Percentiles rank a stretch among this genome's conserved stretches.
These are phyloP conservation scores for Bauhinia variegata DNA, from an alignment of 306 rosid genomes.

Conservation along the genomic window DNA sequence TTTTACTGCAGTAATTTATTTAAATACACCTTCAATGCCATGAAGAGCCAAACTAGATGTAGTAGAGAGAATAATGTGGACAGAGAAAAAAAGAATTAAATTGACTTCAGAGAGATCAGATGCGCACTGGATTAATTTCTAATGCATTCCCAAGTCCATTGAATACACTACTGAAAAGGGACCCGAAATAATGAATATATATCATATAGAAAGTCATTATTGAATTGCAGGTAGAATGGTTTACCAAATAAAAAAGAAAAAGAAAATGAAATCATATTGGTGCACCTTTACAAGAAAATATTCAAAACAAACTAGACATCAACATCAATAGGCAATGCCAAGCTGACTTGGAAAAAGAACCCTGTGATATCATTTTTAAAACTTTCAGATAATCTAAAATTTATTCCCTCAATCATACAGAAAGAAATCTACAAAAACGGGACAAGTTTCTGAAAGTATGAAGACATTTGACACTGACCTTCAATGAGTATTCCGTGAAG, in stretches of 20 bases:
- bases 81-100: conserved; percentile 23
- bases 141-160: neutral
- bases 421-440: conserved; percentile 11
- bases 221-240: neutral
- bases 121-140: neutral
- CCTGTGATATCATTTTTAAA: conserved; percentile 1
- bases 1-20: neutral
- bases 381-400: neutral
- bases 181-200: neutral
- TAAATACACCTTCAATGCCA: conserved; percentile 21
- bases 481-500: conserved; percentile 15
- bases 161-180: neutral
- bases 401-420: conserved; percentile 3
- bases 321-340: conserved; percentile 3
- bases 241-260: conserved; percentile 3
- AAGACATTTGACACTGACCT: conserved; percentile 33
- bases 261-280: conserved; percentile 17
- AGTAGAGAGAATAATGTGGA: conserved; percentile 15
- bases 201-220: conserved; percentile 1
- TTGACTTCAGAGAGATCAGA: neutral
- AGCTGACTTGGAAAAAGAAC: neutral
- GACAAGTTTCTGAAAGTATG: conserved; percentile 8
- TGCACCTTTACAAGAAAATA: neutral
- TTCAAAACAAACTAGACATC: conserved; percentile 28
- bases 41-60: conserved; percentile 16